Evolutionary conservation across 768 basidiomycete species (phyloP), one percentile per base, ranked within the genome.

Genomic region (Auricularia auricula-judae): DNA sequence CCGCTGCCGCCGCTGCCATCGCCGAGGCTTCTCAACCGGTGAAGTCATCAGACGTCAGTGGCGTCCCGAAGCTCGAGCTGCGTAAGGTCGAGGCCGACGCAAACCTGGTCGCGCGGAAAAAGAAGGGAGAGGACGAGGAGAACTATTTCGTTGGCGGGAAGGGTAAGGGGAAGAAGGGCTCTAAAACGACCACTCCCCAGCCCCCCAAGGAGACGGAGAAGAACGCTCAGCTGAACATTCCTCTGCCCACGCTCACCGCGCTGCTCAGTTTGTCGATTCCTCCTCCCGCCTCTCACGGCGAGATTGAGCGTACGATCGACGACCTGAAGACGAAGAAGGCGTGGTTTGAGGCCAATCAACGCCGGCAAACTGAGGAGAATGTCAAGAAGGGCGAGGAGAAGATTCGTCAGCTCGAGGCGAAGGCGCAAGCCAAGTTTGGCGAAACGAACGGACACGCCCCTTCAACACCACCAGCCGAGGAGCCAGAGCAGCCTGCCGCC

Each of bases 331-430:
- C 85, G 62, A 99, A 98, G 82, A 94, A 94, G 78, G 81, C 86
- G 29, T 98, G 94, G 93, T 97, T 86, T 71, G 86, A 89, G 73
- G 95, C 91, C 36, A 98, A 98, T 77, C 93, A 95, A 75, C 84
- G 82, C 34, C 85, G 84, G 29, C 84, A 82, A 67, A 93, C 91
- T 2, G 82, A 84, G 3, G 89, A 91, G 71, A 90, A 91, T 69
- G 78, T 93, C 62, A 84, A 86, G 44, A 89, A 89, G 76, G 92
- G 88, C 12, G 88, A 93, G 73, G 82, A 80, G 14, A 83, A 88
- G 67, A 89, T 93, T 71, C 76, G 81, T 68, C 79, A 92, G n/a
- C 62, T 68, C 3, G 71, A 71, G 64, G 80, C 75, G 44, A 77
- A 70, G 44, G 71, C 73, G n/a, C 34, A 33, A 29, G 56, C 56